These are phyloP conservation scores for Urochloa ruziziensis DNA, from an alignment of 176 grass and related monocot genomes.

Conservation along the genomic window DNA sequence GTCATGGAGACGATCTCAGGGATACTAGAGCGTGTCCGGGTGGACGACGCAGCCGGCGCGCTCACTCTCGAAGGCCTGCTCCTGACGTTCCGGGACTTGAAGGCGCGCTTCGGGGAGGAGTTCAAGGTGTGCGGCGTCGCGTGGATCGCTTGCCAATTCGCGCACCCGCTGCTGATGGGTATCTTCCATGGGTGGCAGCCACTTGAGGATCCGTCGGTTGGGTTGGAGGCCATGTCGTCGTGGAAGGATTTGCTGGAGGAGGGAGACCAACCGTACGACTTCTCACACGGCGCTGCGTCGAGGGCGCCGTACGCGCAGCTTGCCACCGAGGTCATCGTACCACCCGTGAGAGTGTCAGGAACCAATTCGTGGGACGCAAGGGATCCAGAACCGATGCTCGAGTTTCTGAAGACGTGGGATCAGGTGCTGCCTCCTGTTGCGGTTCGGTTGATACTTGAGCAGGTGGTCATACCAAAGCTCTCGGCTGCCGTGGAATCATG, in stretches of 20 bases:
- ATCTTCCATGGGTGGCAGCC: constrained; percentile 76
- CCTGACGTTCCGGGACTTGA: constrained; percentile 46
- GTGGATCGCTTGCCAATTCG: constrained; percentile 56
- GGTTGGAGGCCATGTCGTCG: constrained; percentile 44
- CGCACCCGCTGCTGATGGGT: constrained; percentile 44
- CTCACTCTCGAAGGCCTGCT: constrained; percentile 47
- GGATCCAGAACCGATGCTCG: constrained; percentile 75
- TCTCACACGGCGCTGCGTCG: constrained; percentile 30
- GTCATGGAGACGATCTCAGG: constrained; percentile 56
- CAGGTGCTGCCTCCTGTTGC: constrained; percentile 38
- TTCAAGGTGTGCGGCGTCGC: constrained; percentile 62
- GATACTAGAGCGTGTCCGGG: constrained; percentile 43
- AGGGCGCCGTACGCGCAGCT: constrained; percentile 60
- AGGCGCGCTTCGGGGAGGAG: constrained; percentile 40
- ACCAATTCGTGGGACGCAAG: constrained; percentile 75
- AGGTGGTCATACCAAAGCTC: constrained; percentile 72
- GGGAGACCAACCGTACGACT: constrained; percentile 54
- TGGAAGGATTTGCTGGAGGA: constrained; percentile 69
- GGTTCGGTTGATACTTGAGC: constrained; percentile 60
- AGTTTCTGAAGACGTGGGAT: constrained; percentile 48
- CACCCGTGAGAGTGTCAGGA: constrained; percentile 46
- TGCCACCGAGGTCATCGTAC: constrained; percentile 54
- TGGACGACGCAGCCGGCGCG: constrained; percentile 40
- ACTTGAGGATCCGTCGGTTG: constrained; percentile 46
- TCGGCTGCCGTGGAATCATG: constrained; percentile 58